Percentiles rank a stretch among this genome's conserved stretches.
phyloP scores from a whole-genome alignment of 2,329 filamentous ascomycete genomes.

The Trichoderma sp. region DNA sequence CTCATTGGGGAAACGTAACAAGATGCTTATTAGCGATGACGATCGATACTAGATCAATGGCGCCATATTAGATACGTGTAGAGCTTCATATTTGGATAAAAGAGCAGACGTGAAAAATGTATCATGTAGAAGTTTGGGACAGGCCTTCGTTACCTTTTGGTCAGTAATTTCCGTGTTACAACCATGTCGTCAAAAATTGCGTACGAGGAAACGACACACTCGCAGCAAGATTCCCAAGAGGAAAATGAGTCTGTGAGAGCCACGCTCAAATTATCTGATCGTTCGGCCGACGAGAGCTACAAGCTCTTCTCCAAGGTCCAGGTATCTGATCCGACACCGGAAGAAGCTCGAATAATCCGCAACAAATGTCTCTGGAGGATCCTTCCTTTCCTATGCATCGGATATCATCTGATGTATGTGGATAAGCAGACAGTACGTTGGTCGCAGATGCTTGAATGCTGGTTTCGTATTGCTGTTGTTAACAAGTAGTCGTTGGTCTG shows the following conservation, averaged over 20 bases:
- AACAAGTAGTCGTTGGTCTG: not conserved
- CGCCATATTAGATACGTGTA: not conserved
- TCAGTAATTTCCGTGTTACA: not conserved
- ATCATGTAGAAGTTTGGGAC: not conserved
- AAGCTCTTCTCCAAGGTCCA: conserved; percentile 39
- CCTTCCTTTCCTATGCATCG: conserved; percentile 38
- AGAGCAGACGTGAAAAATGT: not conserved
- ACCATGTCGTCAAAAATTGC: not conserved
- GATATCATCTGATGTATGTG: conserved; percentile 41
- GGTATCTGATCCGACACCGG: conserved; percentile 35
- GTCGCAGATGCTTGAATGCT: not conserved
- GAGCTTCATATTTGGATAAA: not conserved
- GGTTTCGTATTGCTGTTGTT: not conserved
- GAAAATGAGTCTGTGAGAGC: not conserved
- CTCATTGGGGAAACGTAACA: not conserved
- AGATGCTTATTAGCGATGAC: not conserved
- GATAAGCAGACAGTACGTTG: conserved; percentile 37
- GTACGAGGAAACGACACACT: conserved; percentile 10
- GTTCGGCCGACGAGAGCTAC: conserved; percentile 42
- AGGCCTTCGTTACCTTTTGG: not conserved
- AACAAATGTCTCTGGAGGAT: conserved; percentile 38
- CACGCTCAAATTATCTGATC: conserved; percentile 34
- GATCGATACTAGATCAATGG: not conserved
- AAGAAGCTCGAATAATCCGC: conserved; percentile 31
- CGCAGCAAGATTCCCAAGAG: not conserved